Evolutionary conservation across 495 filamentous ascomycete species (phyloP).

Genomic region (Hypomontagnella monticulosa): DNA sequence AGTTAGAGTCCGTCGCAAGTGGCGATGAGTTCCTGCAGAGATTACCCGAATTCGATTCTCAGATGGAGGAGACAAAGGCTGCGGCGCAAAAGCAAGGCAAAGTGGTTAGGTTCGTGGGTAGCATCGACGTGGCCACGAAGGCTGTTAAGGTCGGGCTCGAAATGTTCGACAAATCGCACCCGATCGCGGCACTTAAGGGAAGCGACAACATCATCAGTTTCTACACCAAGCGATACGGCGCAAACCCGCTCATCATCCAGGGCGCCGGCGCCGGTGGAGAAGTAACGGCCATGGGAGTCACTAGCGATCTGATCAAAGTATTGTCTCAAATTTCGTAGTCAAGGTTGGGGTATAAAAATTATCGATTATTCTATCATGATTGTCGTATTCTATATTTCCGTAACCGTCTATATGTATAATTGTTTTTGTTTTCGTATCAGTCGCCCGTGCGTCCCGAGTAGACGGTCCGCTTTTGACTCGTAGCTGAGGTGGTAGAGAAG

Average conservation of each 20-base stretch:
- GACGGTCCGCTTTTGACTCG: constrained; percentile 26
- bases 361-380: constrained; percentile 20
- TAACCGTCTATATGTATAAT: not conserved
- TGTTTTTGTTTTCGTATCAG: constrained; percentile 4
- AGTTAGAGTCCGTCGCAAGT: constrained; percentile 76
- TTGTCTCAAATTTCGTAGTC: constrained; percentile 57
- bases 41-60: constrained; percentile 77
- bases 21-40: constrained; percentile 84
- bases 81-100: constrained; percentile 84
- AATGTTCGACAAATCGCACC: constrained; percentile 81
- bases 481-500: constrained; percentile 3
- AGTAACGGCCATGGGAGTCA: constrained; percentile 96
- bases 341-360: constrained; percentile 24
- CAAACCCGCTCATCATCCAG: constrained; percentile 90
- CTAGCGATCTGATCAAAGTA: constrained; percentile 87
- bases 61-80: constrained; percentile 84
- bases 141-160: constrained; percentile 88
- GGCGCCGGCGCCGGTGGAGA: constrained; percentile 94
- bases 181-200: constrained; percentile 92
- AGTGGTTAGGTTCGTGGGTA: constrained; percentile 95
- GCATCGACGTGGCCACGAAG: constrained; percentile 79
- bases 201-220: constrained; percentile 99
- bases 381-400: constrained; percentile 17
- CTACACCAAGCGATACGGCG: constrained; percentile 92
- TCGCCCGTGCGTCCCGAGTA: constrained; percentile 23